phyloP scores from a whole-genome alignment of 768 basidiomycete genomes.

The Suillus tomentosus region DNA sequence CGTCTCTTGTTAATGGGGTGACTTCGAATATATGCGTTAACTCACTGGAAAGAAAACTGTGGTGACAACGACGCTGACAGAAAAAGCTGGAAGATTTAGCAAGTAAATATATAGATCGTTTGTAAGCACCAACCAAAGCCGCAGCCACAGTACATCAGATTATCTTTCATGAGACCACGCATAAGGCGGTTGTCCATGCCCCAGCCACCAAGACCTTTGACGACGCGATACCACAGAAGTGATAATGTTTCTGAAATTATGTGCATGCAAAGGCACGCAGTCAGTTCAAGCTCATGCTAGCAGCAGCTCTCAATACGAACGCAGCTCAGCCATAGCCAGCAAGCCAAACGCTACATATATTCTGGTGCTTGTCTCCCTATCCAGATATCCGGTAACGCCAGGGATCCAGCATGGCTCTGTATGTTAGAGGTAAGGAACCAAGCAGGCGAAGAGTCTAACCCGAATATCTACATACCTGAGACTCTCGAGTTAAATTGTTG shows the following conservation, averaged over 20 bases:
- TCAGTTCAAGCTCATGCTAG: not conserved
- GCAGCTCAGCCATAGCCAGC: not conserved
- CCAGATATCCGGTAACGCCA: not conserved
- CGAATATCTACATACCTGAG: not conserved
- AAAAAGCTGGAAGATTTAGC: not conserved
- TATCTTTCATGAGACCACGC: not conserved
- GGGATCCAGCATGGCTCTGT: not conserved
- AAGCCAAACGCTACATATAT: not conserved
- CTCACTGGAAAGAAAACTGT: not conserved
- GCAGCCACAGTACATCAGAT: not conserved
- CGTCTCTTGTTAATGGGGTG: not conserved
- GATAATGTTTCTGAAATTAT: conserved; percentile 1
- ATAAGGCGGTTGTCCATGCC: not conserved
- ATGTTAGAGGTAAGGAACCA: not conserved
- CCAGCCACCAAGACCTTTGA: not conserved
- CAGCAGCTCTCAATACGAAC: not conserved
- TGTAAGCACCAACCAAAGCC: not conserved
- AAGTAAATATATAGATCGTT: not conserved
- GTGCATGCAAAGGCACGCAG: not conserved
- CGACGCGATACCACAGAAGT: not conserved
- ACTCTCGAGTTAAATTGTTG: not conserved
- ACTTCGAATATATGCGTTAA: not conserved
- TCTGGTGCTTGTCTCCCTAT: not conserved
- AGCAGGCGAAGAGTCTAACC: not conserved
- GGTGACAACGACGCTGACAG: not conserved